phyloP scores from a whole-genome alignment of 345 rosid genomes.

The Euphorbia tirucalli region DNA sequence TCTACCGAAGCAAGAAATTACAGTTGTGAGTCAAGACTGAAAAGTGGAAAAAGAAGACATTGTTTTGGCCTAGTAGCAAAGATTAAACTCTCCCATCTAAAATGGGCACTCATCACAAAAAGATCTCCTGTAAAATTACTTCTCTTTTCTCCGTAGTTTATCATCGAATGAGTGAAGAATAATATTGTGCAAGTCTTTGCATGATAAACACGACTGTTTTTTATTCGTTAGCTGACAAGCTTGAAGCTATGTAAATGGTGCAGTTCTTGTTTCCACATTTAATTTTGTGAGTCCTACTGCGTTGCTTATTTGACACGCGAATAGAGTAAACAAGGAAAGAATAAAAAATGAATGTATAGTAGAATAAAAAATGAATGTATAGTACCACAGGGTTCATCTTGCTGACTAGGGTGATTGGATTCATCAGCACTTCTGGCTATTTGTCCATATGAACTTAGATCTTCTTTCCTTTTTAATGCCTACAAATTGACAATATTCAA shows the following conservation, averaged over 20 bases:
- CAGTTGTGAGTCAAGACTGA: not conserved
- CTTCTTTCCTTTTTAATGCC: slow-evolving; percentile 19
- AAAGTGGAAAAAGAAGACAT: too few species aligned
- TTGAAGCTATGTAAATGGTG: not conserved
- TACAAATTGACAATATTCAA: not conserved
- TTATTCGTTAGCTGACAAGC: not conserved
- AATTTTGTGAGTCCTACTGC: not conserved
- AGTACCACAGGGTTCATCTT: slow-evolving; percentile 20
- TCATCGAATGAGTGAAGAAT: not conserved
- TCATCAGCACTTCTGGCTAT: slow-evolving; percentile 8
- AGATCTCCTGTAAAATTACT: too few species aligned
- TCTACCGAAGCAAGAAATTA: slow-evolving; percentile 16
- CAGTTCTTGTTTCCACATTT: not conserved
- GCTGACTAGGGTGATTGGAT: slow-evolving; percentile 10
- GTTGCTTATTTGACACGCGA: not conserved
- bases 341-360: not conserved
- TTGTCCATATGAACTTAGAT: slow-evolving; percentile 5
- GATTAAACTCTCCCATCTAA: not conserved
- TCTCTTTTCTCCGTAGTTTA: too few species aligned
- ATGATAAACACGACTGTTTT: not conserved
- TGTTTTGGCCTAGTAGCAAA: not conserved
- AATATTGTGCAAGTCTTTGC: not conserved
- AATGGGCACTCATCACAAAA: too few species aligned
- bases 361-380: too few species aligned
- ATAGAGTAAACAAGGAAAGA: not conserved